Conservation (phyloP, 1,139 yeast genomes). For the Yamadazyma sp. region DNA sequence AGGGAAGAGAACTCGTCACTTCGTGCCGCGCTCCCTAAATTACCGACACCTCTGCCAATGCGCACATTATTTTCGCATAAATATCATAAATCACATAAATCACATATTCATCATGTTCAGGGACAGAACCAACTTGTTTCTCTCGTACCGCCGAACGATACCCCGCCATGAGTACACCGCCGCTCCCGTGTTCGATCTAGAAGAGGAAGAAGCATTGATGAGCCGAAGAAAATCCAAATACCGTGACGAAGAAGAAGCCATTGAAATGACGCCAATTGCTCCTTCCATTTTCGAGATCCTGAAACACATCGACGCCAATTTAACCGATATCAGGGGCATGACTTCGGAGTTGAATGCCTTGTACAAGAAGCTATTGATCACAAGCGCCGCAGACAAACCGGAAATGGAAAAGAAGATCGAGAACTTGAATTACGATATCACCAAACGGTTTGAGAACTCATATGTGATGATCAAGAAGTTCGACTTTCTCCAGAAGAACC, state of each 20-base stretch:
- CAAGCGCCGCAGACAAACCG: constrained; percentile 79
- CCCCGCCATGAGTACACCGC: constrained; percentile 27
- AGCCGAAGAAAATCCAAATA: constrained; percentile 24
- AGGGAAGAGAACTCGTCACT: too few relatives aligned
- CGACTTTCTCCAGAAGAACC: constrained; percentile 48
- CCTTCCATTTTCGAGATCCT: constrained; percentile 79
- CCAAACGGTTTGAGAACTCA: constrained; percentile 72
- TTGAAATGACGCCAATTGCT: constrained; percentile 59
- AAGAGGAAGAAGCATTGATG: constrained; percentile 59
- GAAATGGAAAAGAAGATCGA: constrained; percentile 70
- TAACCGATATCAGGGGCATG: constrained; percentile 48
- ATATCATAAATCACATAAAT: too few relatives aligned
- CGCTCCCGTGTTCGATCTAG: constrained; percentile 16
- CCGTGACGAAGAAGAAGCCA: constrained; percentile 20
- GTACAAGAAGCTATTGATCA: constrained; percentile 80
- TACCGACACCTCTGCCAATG: too few relatives aligned
- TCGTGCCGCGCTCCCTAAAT: too few relatives aligned
- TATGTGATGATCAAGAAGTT: constrained; percentile 73
- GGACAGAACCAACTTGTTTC: constrained; percentile 68
- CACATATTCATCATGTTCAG: constrained; percentile 63
- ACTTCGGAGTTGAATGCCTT: constrained; percentile 60
- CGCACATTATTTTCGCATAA: not conserved
- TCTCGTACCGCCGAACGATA: constrained; percentile 71
- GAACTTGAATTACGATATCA: constrained; percentile 67
- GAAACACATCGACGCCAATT: constrained; percentile 64